Evolutionary conservation across 1,284 basidiomycete genomes (phyloP).

Genomic region (Cystobasidiaceae sp.): DNA sequence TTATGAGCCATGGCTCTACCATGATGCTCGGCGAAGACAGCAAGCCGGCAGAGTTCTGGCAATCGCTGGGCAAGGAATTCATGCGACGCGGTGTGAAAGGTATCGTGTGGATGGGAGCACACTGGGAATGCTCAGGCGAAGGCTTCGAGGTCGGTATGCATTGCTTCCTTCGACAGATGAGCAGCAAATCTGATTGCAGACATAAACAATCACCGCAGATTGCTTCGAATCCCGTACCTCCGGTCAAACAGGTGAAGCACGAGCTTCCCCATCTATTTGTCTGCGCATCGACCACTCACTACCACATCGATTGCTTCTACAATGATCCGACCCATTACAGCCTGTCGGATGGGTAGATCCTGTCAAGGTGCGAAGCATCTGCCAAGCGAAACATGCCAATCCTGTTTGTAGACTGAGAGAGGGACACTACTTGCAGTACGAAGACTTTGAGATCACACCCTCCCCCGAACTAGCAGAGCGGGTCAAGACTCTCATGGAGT

Average conservation of each 20-base stretch:
- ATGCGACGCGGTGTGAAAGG: conserved; percentile 35
- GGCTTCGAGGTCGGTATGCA: conserved; percentile 35
- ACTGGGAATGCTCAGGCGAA: conserved; percentile 36
- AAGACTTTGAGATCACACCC: conserved; percentile 31
- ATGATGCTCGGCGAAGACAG: conserved; percentile 42
- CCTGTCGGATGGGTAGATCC: not conserved
- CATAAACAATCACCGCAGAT: not conserved
- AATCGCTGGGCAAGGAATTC: conserved; percentile 36
- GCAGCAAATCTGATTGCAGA: not conserved
- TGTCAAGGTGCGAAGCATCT: no score
- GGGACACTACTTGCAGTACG: not conserved
- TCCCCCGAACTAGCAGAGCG: conserved; percentile 33
- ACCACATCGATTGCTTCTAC: no score
- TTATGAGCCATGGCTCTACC: conserved; percentile 23
- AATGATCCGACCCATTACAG: no score
- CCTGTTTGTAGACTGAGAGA: not conserved
- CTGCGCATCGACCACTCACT: no score
- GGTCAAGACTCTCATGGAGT: conserved; percentile 26
- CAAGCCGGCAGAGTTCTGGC: conserved; percentile 35
- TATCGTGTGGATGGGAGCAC: conserved; percentile 42
- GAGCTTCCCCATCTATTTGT: no score
- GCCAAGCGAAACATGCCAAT: no score
- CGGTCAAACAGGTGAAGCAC: no score
- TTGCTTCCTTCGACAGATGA: not conserved
- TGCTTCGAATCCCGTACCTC: not conserved